These are phyloP conservation scores for Coccinonectria pachysandricola DNA, from an alignment of 2,329 filamentous ascomycete species.

Conservation along the genomic window DNA sequence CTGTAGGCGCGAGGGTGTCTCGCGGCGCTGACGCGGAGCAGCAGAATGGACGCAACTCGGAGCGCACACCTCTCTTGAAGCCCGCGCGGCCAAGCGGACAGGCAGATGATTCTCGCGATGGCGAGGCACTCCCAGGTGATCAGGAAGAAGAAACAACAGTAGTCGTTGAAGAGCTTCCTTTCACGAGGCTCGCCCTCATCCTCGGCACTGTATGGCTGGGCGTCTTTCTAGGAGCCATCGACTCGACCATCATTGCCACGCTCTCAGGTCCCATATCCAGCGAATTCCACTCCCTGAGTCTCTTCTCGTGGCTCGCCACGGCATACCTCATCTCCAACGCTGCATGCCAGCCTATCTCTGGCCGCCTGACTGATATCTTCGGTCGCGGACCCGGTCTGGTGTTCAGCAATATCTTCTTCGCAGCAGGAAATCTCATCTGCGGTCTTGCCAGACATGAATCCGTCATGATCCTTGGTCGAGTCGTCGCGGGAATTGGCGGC, in stretches of 20 bases:
- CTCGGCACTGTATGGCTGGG: conserved; percentile 47
- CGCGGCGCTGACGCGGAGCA: conserved; percentile 8
- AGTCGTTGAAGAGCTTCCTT: conserved; percentile 38
- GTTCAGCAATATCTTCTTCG: conserved; percentile 73
- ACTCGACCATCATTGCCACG: conserved; percentile 78
- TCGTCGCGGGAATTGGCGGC: conserved; percentile 74
- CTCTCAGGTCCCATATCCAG: conserved; percentile 74
- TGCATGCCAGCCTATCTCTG: conserved; percentile 75
- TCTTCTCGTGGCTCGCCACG: conserved; percentile 80
- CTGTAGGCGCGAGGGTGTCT: conserved; percentile 6
- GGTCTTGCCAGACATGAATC: conserved; percentile 57
- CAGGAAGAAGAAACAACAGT: conserved; percentile 36
- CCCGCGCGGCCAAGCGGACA: conserved; percentile 5
- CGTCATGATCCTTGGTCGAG: conserved; percentile 65
- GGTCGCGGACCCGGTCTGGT: conserved; percentile 68
- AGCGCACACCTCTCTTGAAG: conserved; percentile 20
- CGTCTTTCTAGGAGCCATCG: conserved; percentile 55
- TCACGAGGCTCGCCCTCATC: conserved; percentile 40
- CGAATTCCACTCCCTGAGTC: conserved; percentile 68
- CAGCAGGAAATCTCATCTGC: conserved; percentile 70
- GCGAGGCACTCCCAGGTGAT: conserved; percentile 4
- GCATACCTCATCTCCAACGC: conserved; percentile 84
- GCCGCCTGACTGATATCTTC: conserved; percentile 81
- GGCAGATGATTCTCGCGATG: conserved; percentile 4
- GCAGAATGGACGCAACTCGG: conserved; percentile 7